Conservation (phyloP, 192 early-diverging fungal genomes). For the Geosiphon pyriformis region DNA sequence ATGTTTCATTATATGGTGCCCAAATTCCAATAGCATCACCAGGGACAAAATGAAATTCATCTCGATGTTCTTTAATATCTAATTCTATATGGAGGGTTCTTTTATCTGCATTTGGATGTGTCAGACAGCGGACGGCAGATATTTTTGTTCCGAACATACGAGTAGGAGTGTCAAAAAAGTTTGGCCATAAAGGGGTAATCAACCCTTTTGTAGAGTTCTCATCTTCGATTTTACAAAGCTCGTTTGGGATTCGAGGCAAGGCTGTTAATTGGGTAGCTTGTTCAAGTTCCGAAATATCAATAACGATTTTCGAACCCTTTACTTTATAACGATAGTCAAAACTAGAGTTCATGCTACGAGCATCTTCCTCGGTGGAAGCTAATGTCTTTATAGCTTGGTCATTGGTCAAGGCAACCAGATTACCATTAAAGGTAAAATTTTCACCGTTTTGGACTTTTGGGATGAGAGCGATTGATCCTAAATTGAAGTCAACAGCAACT, state of each 20-base stretch:
- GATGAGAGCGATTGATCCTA: background rate
- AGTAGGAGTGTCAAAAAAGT: constrained; percentile 41
- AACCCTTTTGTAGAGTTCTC: background rate
- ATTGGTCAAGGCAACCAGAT: background rate
- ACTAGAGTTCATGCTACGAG: background rate
- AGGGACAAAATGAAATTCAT: constrained; percentile 48
- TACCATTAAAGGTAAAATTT: background rate
- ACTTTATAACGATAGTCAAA: background rate
- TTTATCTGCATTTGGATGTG: constrained; percentile 62
- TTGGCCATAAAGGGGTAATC: constrained; percentile 25
- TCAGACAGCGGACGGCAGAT: constrained; percentile 52
- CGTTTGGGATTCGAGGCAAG: constrained; percentile 48
- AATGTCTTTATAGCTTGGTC: background rate
- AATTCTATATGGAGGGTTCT: constrained; percentile 61
- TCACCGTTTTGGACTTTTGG: background rate
- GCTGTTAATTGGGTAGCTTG: constrained; percentile 48
- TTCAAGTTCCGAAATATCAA: constrained; percentile 46
- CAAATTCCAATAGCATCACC: constrained; percentile 87
- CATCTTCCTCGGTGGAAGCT: background rate
- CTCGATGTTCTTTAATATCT: constrained; percentile 32
- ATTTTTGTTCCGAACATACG: constrained; percentile 50
- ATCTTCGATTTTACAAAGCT: constrained; percentile 38
- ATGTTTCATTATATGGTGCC: constrained; percentile 72
- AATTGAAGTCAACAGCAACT: constrained; percentile 4
- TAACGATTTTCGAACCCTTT: constrained; percentile 23